Base-by-base conservation (phyloP, 345 rosid genomes). In the Pelargonium nanum region DNA sequence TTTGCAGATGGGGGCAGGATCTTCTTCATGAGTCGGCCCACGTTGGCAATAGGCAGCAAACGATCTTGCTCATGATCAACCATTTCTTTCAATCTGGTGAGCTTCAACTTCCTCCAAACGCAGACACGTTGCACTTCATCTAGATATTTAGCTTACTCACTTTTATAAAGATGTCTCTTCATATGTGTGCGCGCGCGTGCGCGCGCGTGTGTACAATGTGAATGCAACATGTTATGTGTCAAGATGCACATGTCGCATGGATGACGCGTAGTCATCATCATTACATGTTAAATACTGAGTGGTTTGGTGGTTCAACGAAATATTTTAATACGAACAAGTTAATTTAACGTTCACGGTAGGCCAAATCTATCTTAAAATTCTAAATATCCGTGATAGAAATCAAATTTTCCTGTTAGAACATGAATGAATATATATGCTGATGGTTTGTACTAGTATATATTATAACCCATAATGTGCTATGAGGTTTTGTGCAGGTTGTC, bases 21-120 rank as follows among this genome's bases (percentile, higher is more conserved):
- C 71, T 80, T 86, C 77, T 79, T 88, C 96, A 88, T 88, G 44
- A 88, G 72, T 65, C 86, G 70, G 24, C 90, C 85, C 59, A 88
- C 86, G 68, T 83, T 88, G 44, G 96, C 96, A 69, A 85, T 79
- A 54, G 96, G 96, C 55, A 88, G 79, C 72, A 82, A 53, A 54
- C 68, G 71, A 51, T 88, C 88, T 66, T 85, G 74, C 65, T 74
- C 92, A 34, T 34, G 45, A 58, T 85, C 86, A 23, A 65, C 70
- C 92, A 83, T 76, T 62, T 67, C 60, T 68, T 20, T 54, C 45
- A 20, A 24, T 44, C 26, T 1, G n/a, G 17, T n/a, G n/a, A 28
- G 7, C 32, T 7, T 28, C 7, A 28, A 7, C 7, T 28, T 28
- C 32, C 32, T 28, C 32, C 7, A 28, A 2, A 28, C 7, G 32